Evolutionary conservation across 176 grass and related monocot species (phyloP).

Genomic region (Cenchrus americanus): DNA sequence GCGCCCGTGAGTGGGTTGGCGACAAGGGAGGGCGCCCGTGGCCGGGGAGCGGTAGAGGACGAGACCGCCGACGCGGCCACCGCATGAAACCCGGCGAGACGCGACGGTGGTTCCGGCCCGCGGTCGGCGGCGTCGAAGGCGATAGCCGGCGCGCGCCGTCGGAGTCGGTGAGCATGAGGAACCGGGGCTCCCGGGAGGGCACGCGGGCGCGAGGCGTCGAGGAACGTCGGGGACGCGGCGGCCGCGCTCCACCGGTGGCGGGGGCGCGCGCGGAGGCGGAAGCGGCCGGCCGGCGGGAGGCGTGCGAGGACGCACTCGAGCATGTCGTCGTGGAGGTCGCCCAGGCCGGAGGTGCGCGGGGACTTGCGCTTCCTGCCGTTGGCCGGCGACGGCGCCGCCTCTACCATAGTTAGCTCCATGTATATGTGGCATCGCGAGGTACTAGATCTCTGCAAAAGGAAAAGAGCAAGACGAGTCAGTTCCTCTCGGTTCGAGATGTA

Average conservation of each 20-base stretch:
- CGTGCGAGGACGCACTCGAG: constrained; percentile 76
- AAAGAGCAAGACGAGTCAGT: not conserved
- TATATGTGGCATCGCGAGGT: not conserved
- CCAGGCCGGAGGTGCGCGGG: constrained; percentile 35
- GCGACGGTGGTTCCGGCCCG: constrained; percentile 32
- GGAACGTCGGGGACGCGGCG: constrained; percentile 63
- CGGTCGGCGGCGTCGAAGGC: constrained; percentile 45
- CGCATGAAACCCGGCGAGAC: constrained; percentile 41
- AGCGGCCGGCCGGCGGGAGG: constrained; percentile 71
- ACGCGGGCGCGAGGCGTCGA: constrained; percentile 60
- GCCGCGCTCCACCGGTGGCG: constrained; percentile 61
- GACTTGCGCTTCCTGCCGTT: constrained; percentile 56
- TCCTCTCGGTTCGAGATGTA: not conserved
- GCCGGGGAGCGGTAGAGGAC: constrained; percentile 62
- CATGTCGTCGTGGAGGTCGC: constrained; percentile 75
- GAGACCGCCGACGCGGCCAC: constrained; percentile 82
- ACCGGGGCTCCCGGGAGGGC: constrained; percentile 56
- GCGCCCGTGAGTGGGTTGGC: constrained; percentile 74
- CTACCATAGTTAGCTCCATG: constrained; percentile 23
- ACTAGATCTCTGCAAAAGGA: not conserved
- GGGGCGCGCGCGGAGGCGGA: constrained; percentile 68
- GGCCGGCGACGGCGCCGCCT: not conserved
- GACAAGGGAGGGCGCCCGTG: constrained; percentile 57
- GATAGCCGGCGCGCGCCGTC: not conserved
- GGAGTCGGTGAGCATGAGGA: constrained; percentile 74